Evolutionary conservation across 257 asterid genomes (phyloP), one percentile per base, ranked within the genome.

Genomic region (Solanum paucissectum): DNA sequence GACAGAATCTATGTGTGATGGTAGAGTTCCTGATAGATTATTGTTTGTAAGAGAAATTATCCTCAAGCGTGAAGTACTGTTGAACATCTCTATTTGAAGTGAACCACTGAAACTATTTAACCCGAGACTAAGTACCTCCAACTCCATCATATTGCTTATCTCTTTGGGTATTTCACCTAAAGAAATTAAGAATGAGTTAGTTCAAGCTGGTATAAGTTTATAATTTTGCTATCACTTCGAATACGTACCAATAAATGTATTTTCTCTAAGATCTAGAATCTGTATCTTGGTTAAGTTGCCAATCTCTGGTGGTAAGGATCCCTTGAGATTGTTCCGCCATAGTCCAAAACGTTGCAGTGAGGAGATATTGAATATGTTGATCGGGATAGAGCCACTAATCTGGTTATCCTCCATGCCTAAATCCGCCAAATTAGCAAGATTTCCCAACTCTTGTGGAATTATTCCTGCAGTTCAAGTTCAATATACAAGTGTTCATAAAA

Each of bases 271-370:
- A 55, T 79, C 29, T 73, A 90, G 32, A 13, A 32, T 32, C 10
- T 55, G 83, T 12, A 91, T 81, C 86, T 58, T 86, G 69, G 90
- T 90, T 27, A 88, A 86, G 52, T 91, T 90, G 4, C 90, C 90
- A 34, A 91, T 83, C 20, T 71, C 86, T 23, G 33, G 86, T 71
- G 89, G 87, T 71, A 90, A 71, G 86, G 11, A 1, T 82, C 90
- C 90, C 1, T 10, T 58, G 66, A 91, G 68, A 62, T 62, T 82
- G 86, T 89, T 91, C 3, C 12, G 9, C 60, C 87, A 27, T 1
- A 90, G 71, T 16, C 71, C 12, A 5, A 90, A 75, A 12, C 11
- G 12, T 85, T 27, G 82, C 16, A 90, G 52, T 32, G 86, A 46
- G 7, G 92, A 87, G 49, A 87, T 79, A 12, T 88, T 90, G 86